Base-by-base conservation (phyloP, 2,329 filamentous ascomycete genomes). In the Xylaria sp. region DNA sequence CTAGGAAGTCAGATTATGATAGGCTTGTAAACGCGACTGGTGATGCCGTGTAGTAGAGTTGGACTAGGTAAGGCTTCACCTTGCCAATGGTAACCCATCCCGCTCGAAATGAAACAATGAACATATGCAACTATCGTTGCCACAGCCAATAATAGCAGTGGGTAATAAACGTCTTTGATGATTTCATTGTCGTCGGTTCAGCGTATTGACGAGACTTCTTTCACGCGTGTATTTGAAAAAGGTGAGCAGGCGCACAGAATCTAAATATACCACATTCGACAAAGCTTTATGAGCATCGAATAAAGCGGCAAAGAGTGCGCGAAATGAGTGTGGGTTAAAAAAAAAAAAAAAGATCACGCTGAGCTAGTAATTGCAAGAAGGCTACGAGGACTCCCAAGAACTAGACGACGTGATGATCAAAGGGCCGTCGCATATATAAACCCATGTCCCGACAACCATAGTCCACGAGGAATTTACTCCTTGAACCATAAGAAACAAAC, bases 391-490 rank as follows among this genome's bases (percentile, higher is more conserved):
- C n/a, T n/a, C n/a, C n/a, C n/a, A n/a, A n/a, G n/a, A n/a, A n/a
- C n/a, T n/a, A n/a, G n/a, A n/a, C n/a, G n/a, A n/a, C n/a, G n/a
- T n/a, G n/a, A n/a, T n/a, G n/a, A n/a, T n/a, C n/a, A n/a, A n/a
- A n/a, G n/a, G n/a, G n/a, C n/a, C n/a, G n/a, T n/a, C n/a, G 4
- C 12, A 15, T 51, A 51, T 51, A 51, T 50, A 51, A 51, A 45
- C 8, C 33, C 33, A 38, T 9, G 11, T 15, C 5, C 23, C 5
- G 17, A 17, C 4, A 5, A 19, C n/a, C 21, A 6, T 25, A 8
- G n/a, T 19, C 4, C 7, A 51, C 1, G 12, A 35, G 11, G 28
- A 50, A 23, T 8, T 51, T 12, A 23, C 3, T 4, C 25, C 23
- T 9, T 47, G 19, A 25, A n/a, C 19, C 21, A 17, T 25, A 49